Evolutionary conservation across 2,329 filamentous ascomycete genomes (phyloP).

Genomic region (Peltaster fructicola): DNA sequence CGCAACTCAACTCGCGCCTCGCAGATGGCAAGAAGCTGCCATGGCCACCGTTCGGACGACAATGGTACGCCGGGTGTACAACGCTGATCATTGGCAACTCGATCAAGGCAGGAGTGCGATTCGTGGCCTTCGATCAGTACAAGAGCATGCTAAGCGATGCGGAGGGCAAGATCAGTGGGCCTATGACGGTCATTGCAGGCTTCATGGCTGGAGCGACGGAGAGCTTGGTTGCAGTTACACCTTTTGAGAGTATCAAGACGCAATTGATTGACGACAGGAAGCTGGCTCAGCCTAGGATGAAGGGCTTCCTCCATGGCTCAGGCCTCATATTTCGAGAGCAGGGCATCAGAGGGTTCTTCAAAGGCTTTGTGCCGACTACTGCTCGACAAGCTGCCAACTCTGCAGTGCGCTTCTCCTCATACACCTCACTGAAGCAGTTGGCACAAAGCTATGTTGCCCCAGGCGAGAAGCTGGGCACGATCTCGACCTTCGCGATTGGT

Average conservation of each 20-base stretch:
- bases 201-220: conserved; percentile 93
- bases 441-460: conserved; percentile 86
- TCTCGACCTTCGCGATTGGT: conserved; percentile 81
- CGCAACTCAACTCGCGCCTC: conserved; percentile 76
- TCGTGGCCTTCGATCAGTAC: conserved; percentile 92
- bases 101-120: conserved; percentile 86
- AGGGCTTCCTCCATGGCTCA: conserved; percentile 80
- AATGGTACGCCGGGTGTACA: conserved; percentile 97
- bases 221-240: conserved; percentile 81
- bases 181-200: conserved; percentile 77
- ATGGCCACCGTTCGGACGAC: conserved; percentile 80
- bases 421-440: conserved; percentile 77
- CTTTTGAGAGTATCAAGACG: conserved; percentile 96
- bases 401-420: conserved; percentile 83
- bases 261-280: conserved; percentile 97
- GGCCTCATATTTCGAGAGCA: conserved; percentile 75
- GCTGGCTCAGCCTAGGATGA: conserved; percentile 64
- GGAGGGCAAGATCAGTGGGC: conserved; percentile 76
- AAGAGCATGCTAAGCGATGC: conserved; percentile 67
- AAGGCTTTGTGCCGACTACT: conserved; percentile 89
- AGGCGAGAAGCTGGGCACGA: conserved; percentile 78
- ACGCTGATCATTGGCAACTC: conserved; percentile 95
- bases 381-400: conserved; percentile 89
- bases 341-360: conserved; percentile 83
- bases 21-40: conserved; percentile 72